Base-by-base conservation (phyloP, 345 rosid species). In the Moringa oleifera region DNA sequence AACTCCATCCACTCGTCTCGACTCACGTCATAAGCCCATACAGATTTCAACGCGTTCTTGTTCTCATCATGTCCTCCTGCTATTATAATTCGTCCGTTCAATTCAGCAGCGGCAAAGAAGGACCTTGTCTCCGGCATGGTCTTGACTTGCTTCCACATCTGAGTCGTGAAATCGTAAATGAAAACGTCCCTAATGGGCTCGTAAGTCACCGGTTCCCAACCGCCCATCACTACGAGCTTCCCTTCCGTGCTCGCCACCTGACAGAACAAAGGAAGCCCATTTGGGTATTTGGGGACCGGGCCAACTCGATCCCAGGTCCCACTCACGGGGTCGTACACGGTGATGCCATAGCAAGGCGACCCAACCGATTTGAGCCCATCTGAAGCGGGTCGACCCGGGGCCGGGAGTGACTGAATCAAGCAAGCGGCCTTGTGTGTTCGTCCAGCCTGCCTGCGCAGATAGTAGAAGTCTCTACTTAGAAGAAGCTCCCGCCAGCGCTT, bases 61-160 rank as follows among this genome's bases (percentile, higher is more conserved):
- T 74, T 75, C 79, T 78, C 79, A 23, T 87, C 91, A 51, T 85
- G 95, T 13, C 91, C 91, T 0, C 95, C 89, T 0, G 95, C 89
- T 2, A 85, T 63, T 24, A 52, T 57, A 0, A 87, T 71, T 55
- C 65, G 68, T 18, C 73, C 81, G 7, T 56, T 65, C 17, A 54
- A 23, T 18, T 62, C 75, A 1, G 85, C 89, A 0, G 63, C 58
- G 2, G 88, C 87, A 33, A 85, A 87, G 53, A 87, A 87, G 2
- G 91, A 81, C 62, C 83, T 77, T 23, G 66, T 76, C 11, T 62
- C 65, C 9, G 91, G 87, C 85, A 87, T 81, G 25, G 74, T 77
- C 65, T 76, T 75, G 18, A 75, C 83, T 33, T n/a, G 56, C 61
- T 67, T 69, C 95, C 95, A 87, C 61, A 23, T 57, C 65, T 75